Conservation (phyloP, 495 filamentous ascomycete genomes). For the Sphaerosporella brunnea region DNA sequence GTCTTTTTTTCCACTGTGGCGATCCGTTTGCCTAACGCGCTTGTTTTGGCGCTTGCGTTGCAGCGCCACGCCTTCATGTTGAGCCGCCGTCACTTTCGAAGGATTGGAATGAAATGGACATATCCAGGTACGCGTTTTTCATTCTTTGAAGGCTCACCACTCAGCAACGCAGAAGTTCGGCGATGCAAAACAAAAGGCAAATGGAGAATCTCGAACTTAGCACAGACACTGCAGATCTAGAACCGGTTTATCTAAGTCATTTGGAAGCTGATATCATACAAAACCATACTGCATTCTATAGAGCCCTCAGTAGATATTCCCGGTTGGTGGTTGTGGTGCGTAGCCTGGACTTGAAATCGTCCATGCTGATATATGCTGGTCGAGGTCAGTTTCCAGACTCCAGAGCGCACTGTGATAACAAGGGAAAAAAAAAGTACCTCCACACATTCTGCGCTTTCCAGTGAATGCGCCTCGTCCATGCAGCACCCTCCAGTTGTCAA, state of each 20-base stretch:
- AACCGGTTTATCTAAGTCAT: neutral
- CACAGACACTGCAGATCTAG: neutral
- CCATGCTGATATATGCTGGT: slow-evolving; percentile 5
- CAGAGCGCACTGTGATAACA: neutral
- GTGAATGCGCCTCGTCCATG: slow-evolving; percentile 69
- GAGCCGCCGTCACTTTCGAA: too few relatives aligned
- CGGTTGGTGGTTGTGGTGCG: too few relatives aligned
- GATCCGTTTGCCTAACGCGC: too few relatives aligned
- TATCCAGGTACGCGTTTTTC: too few relatives aligned
- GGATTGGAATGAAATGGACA: too few relatives aligned
- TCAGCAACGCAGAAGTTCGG: too few relatives aligned
- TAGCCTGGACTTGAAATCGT: slow-evolving; percentile 6
- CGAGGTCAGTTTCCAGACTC: neutral
- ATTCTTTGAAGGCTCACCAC: too few relatives aligned
- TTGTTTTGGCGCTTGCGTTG: too few relatives aligned
- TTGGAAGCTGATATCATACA: too few relatives aligned
- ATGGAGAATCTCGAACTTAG: neutral
- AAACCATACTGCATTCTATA: too few relatives aligned
- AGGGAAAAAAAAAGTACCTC: slow-evolving; percentile 44
- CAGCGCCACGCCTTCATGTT: too few relatives aligned
- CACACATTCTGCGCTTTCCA: slow-evolving; percentile 72
- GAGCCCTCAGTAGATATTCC: neutral
- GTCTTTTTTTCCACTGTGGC: neutral
- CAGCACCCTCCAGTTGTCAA: slow-evolving; percentile 89
- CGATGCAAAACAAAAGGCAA: too few relatives aligned